A percentile compares a stretch with the other conserved stretches of the same genome.
phyloP scores from a whole-genome alignment of 2,329 filamentous ascomycete species.

The Aspergillus niger region DNA sequence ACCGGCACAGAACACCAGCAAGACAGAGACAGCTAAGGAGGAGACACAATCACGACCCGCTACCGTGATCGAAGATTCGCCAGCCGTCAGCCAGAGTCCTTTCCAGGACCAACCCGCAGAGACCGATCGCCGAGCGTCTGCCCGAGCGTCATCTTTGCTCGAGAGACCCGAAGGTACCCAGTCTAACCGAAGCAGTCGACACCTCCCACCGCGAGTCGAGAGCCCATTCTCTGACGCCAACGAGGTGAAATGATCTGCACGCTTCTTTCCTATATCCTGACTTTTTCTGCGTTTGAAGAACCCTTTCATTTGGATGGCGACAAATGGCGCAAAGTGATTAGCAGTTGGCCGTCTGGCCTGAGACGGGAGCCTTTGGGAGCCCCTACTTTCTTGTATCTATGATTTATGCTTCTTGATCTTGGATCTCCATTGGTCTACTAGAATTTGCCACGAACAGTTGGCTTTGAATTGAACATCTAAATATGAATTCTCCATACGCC shows the following conservation, averaged over 20 bases:
- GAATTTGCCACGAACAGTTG: no score
- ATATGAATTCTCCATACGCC: no score
- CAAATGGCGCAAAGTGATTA: slow-evolving; percentile 14
- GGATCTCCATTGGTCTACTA: background rate
- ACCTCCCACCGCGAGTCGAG: slow-evolving; percentile 33
- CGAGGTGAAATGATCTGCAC: slow-evolving; percentile 39
- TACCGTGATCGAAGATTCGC: slow-evolving; percentile 34
- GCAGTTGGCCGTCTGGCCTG: slow-evolving; percentile 2
- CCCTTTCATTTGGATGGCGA: slow-evolving; percentile 3
- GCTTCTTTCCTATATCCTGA: slow-evolving; percentile 12
- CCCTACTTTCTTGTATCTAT: slow-evolving; percentile 9
- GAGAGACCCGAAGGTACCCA: slow-evolving; percentile 23
- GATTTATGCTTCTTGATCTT: slow-evolving; percentile 8
- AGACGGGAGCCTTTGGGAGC: slow-evolving; percentile 8
- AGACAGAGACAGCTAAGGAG: slow-evolving; percentile 25
- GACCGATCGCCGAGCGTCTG: slow-evolving; percentile 26
- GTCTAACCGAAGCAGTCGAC: slow-evolving; percentile 36
- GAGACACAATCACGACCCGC: slow-evolving; percentile 24
- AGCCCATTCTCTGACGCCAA: slow-evolving; percentile 50
- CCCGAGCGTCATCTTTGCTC: slow-evolving; percentile 22
- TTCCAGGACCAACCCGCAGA: slow-evolving; percentile 31
- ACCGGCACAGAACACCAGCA: slow-evolving; percentile 16
- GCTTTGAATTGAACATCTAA: background rate
- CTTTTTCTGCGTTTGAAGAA: slow-evolving; percentile 7
- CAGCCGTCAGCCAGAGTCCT: slow-evolving; percentile 28